These are phyloP conservation scores for Penicillium paneum DNA, from an alignment of 2,329 filamentous ascomycete species.

Conservation along the genomic window DNA sequence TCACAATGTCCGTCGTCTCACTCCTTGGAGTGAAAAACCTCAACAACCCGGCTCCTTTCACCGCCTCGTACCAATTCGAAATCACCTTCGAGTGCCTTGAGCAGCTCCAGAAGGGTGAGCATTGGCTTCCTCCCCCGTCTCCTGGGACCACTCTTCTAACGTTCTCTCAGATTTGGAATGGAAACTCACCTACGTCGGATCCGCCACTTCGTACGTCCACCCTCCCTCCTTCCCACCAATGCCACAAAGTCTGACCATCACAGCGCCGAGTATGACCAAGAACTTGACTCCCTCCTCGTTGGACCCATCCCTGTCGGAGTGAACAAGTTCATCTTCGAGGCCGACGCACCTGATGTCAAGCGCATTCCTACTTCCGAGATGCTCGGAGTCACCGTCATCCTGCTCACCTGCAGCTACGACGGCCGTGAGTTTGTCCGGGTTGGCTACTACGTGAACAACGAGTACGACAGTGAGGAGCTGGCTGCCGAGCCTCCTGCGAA, in stretches of 20 bases:
- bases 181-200: conserved; percentile 99
- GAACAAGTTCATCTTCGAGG: conserved; percentile 98
- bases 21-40: conserved; percentile 91
- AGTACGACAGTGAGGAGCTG: conserved; percentile 91
- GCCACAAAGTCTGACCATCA: conserved; percentile 21
- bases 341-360: conserved; percentile 82
- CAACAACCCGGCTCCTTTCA: conserved; percentile 96
- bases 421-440: conserved; percentile 95
- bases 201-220: conserved; percentile 80
- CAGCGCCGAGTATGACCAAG: conserved; percentile 97
- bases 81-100: conserved; percentile 99
- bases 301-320: conserved; percentile 96
- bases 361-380: conserved; percentile 94
- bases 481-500: conserved; percentile 86
- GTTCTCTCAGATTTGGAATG: conserved; percentile 78
- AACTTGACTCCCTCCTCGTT: conserved; percentile 93
- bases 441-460: conserved; percentile 99
- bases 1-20: conserved; percentile 89
- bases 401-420: conserved; percentile 95
- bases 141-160: conserved; percentile 13
- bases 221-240: neutral
- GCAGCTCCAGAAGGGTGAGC: conserved; percentile 79
- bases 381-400: conserved; percentile 92
- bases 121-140: neutral
- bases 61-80: conserved; percentile 91